A percentile compares a stretch with the other conserved stretches of the same genome.
Evolutionary conservation across 2,329 filamentous ascomycete genomes (phyloP).

Genomic region (Aspergillus versicolor): DNA sequence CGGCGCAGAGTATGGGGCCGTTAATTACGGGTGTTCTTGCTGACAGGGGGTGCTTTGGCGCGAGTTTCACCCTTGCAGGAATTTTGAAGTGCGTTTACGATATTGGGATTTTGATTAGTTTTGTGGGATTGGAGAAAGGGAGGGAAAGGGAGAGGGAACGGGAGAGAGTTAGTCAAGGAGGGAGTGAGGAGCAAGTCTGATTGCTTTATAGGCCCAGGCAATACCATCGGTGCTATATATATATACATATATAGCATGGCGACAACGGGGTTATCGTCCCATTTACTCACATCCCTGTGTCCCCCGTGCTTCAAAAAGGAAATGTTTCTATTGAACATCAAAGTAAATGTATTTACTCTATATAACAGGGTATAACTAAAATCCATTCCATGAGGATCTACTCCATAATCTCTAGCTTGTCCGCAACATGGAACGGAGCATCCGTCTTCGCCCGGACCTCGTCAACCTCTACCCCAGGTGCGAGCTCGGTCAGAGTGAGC

Average conservation of each 20-base stretch:
- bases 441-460: constrained; percentile 69
- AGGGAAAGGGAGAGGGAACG: neutral
- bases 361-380: neutral
- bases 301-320: neutral
- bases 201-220: no score
- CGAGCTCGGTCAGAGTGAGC: constrained; percentile 62
- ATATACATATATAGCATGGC: no score
- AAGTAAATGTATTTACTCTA: neutral
- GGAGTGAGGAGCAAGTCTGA: neutral
- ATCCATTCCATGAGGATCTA: neutral
- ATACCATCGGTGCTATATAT: no score
- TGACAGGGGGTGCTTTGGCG: constrained; percentile 56
- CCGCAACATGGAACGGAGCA: constrained; percentile 64
- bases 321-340: neutral
- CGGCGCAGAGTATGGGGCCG: constrained; percentile 61
- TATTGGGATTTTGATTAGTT: constrained; percentile 55
- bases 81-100: constrained; percentile 62
- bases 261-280: no score
- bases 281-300: no score
- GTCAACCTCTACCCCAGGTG: constrained; percentile 66
- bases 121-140: constrained; percentile 33
- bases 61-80: constrained; percentile 64
- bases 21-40: constrained; percentile 65
- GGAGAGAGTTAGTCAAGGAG: neutral
- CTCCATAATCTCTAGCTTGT: constrained; percentile 55